Evolutionary conservation across 2,329 filamentous ascomycete genomes (phyloP), one percentile per base, ranked within the genome.

Genomic region (Aspergillus arachidicola): DNA sequence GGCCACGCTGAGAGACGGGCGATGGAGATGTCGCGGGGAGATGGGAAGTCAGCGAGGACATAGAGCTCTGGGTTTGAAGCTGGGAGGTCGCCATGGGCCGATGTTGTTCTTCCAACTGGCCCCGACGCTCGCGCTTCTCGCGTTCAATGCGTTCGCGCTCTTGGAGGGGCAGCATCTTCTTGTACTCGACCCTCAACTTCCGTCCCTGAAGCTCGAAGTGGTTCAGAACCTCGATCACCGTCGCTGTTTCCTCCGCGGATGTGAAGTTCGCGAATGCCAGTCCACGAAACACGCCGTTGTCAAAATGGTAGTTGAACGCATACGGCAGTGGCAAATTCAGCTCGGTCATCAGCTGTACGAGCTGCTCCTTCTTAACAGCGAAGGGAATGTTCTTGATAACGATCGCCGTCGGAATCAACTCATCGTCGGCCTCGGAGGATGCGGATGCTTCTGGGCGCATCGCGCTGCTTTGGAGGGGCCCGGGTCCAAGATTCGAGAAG

Each of bases 361-460:
- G 85, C 72, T 94, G 93, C 80, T 99, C 95, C 81, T 98, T 98
- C 79, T 97, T 94, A 62, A 98, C 93, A 32, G 96, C 95, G 77
- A 99, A 99, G 0, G 96, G 95, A 43, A 99, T 99, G 76, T 99
- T 99, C 83, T 99, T 99, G 81, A 99, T 98, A 63, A 99, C 95
- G 71, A 99, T 98, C 60, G 95, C 95, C 4, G 95, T 99, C 3
- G 94, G 94, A 64, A 99, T 99, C 64, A 99, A 87, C 81, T 98
- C 94, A 69, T 97, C 94, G 51, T 83, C 82, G 38, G 69, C 72
- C 56, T 83, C 81, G 36, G 75, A 76, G 19, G 74, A 75, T 58
- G 74, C 73, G 30, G 77, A 75, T 61, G 74, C 67, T 60, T 82
- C 80, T 59, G 78, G 73, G 41, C 80, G 80, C 64, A 80, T 73